phyloP scores from a whole-genome alignment of 805 yeast species.

The Kodamaea nitidulidarum region DNA sequence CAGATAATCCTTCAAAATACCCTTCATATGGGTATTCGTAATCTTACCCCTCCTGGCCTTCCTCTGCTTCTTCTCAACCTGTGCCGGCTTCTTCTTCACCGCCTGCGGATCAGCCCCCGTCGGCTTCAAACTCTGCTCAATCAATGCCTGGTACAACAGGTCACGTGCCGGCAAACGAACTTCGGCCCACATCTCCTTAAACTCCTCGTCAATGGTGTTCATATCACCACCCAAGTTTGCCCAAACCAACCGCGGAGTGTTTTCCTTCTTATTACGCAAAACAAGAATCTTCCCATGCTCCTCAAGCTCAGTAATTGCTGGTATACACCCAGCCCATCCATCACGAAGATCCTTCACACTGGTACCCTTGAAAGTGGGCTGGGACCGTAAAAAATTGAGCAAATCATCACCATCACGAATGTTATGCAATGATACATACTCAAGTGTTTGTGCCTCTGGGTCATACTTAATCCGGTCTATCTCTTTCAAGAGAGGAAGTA shows the following conservation, averaged over 20 bases:
- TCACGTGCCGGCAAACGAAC: conserved; percentile 78
- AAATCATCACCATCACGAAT: conserved; percentile 79
- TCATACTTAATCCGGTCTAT: conserved; percentile 75
- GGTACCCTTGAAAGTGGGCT: conserved; percentile 83
- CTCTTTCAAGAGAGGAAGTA: conserved; percentile 68
- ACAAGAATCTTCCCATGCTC: conserved; percentile 73
- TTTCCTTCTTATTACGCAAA: conserved; percentile 87
- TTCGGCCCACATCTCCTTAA: conserved; percentile 73
- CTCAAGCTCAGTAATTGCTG: conserved; percentile 76
- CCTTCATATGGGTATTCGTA: conserved; percentile 95
- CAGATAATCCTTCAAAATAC: conserved; percentile 82
- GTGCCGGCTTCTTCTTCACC: conserved; percentile 60
- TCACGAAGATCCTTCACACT: conserved; percentile 78
- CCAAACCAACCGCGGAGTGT: conserved; percentile 91
- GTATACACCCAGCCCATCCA: conserved; percentile 91
- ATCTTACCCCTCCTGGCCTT: conserved; percentile 90
- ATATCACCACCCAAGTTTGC: conserved; percentile 74
- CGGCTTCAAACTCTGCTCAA: conserved; percentile 88
- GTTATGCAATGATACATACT: conserved; percentile 85
- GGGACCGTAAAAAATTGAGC: conserved; percentile 66
- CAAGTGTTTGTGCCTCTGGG: conserved; percentile 58
- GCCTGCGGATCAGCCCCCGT: conserved; percentile 97
- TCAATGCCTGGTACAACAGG: conserved; percentile 72
- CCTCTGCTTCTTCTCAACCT: conserved; percentile 72
- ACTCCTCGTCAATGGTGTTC: conserved; percentile 72